Conservation (phyloP, 2,329 filamentous ascomycete species). For the Madurella mycetomatis region DNA sequence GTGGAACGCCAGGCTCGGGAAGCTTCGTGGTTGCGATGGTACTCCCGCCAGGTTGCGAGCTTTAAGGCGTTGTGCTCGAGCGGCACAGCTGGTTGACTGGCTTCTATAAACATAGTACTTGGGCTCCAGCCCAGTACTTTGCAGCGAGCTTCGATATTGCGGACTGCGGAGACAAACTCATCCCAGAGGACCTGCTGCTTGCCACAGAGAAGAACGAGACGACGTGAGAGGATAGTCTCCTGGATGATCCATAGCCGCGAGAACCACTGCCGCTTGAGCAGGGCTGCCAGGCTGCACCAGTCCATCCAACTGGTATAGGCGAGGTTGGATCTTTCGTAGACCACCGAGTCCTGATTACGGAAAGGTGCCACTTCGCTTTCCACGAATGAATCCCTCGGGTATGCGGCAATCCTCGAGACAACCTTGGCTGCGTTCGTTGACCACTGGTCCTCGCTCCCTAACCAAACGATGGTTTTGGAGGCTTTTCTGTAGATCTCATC, state of each 20-base stretch:
- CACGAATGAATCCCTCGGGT: slow-evolving; percentile 1
- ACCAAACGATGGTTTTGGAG: slow-evolving; percentile 9
- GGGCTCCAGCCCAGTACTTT: slow-evolving; percentile 8
- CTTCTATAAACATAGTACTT: slow-evolving; percentile 12
- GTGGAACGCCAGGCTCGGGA: neutral
- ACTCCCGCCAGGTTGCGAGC: slow-evolving; percentile 11
- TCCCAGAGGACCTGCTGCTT: slow-evolving; percentile 3
- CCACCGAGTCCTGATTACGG: slow-evolving; percentile 2
- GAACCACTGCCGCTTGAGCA: slow-evolving; percentile 18
- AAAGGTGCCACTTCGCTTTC: slow-evolving; percentile 5
- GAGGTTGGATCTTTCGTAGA: slow-evolving; percentile 4
- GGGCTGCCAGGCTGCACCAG: slow-evolving; percentile 15
- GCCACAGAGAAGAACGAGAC: slow-evolving; percentile 6
- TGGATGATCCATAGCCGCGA: slow-evolving; percentile 16
- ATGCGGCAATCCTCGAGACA: slow-evolving; percentile 4
- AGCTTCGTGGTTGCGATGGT: neutral
- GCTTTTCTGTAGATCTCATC: slow-evolving; percentile 10
- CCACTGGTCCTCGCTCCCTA: slow-evolving; percentile 10
- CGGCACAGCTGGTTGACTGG: slow-evolving; percentile 12
- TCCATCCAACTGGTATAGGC: slow-evolving; percentile 11
- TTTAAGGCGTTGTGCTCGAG: slow-evolving; percentile 12
- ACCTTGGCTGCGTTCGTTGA: slow-evolving; percentile 3
- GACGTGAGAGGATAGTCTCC: slow-evolving; percentile 11
- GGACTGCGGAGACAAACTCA: slow-evolving; percentile 2
- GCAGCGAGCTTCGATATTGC: slow-evolving; percentile 15